These are phyloP conservation scores for Boletus edulis DNA, from an alignment of 768 basidiomycete genomes.

Conservation along the genomic window DNA sequence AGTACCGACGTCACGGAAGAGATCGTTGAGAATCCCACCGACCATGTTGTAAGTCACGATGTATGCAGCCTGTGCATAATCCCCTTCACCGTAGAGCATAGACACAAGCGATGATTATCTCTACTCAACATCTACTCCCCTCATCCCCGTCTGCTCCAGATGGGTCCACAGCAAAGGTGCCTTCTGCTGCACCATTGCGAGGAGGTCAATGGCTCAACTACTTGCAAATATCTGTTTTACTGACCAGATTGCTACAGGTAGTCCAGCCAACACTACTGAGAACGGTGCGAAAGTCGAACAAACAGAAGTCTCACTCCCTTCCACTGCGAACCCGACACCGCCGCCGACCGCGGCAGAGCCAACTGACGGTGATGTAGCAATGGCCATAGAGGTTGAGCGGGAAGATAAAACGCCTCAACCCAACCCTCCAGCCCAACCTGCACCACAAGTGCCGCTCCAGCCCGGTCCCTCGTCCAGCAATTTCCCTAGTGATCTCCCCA, in stretches of 20 bases:
- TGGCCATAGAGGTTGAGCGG: conserved; percentile 48
- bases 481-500: conserved; percentile 46
- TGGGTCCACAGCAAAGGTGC: conserved; percentile 21
- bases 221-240: background rate
- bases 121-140: conserved; percentile 75
- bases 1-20: conserved; percentile 71
- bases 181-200: conserved; percentile 24
- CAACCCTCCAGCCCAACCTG: conserved; percentile 26
- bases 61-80: background rate
- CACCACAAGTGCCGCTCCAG: conserved; percentile 11
- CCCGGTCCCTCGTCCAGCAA: conserved; percentile 28
- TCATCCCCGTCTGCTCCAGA: conserved; percentile 34
- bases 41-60: conserved; percentile 46
- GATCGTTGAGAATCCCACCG: conserved; percentile 54
- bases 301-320: conserved; percentile 33
- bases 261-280: conserved; percentile 21
- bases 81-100: conserved; percentile 30
- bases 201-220: conserved; percentile 18
- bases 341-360: conserved; percentile 23
- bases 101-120: conserved; percentile 91
- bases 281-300: conserved; percentile 33
- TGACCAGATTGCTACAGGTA: conserved; percentile 15
- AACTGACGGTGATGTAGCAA: conserved; percentile 30
- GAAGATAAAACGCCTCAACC: conserved; percentile 35
- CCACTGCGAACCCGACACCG: conserved; percentile 32